These are phyloP conservation scores for Aciculoconidium aculeatum DNA, from an alignment of 805 yeast species.

Conservation along the genomic window DNA sequence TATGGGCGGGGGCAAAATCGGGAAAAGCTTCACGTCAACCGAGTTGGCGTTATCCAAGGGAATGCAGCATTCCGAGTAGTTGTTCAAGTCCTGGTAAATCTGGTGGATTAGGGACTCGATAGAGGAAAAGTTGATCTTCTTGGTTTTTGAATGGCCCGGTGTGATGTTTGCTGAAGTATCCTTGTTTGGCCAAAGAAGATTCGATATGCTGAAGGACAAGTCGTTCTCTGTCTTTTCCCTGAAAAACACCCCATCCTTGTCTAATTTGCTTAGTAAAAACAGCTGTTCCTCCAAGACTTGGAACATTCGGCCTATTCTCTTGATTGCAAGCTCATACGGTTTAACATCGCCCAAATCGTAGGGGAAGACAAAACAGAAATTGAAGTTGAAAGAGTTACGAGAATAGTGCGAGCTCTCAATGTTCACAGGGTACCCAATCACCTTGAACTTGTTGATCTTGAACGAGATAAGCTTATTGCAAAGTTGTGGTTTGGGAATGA, in stretches of 20 bases:
- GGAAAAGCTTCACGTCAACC: conserved; percentile 90
- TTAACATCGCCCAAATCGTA: conserved; percentile 67
- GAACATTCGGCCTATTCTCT: conserved; percentile 83
- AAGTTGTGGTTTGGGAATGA: conserved; percentile 88
- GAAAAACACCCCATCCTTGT: conserved; percentile 36
- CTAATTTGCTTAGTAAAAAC: conserved; percentile 56
- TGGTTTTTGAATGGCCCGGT: conserved; percentile 33
- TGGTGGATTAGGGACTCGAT: conserved; percentile 81
- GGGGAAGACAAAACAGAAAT: conserved; percentile 86
- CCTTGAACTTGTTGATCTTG: conserved; percentile 61
- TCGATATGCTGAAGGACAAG: conserved; percentile 5
- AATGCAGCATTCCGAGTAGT: conserved; percentile 91
- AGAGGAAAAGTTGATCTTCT: conserved; percentile 30
- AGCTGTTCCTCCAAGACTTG: conserved; percentile 86
- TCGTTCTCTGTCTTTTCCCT: conserved; percentile 13
- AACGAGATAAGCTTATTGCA: conserved; percentile 79
- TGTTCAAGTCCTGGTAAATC: conserved; percentile 88
- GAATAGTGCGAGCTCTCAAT: conserved; percentile 71
- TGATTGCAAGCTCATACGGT: conserved; percentile 81
- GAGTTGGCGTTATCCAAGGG: conserved; percentile 88
- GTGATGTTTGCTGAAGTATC: conserved; percentile 10
- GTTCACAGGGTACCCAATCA: conserved; percentile 86
- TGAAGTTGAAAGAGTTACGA: conserved; percentile 88
- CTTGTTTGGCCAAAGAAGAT: conserved; percentile 3
- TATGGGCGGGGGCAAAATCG: conserved; percentile 76